Percentiles rank a stretch among this genome's conserved stretches.
Evolutionary conservation across 2,329 filamentous ascomycete species (phyloP).

Genomic region (Aspergillus melleus): DNA sequence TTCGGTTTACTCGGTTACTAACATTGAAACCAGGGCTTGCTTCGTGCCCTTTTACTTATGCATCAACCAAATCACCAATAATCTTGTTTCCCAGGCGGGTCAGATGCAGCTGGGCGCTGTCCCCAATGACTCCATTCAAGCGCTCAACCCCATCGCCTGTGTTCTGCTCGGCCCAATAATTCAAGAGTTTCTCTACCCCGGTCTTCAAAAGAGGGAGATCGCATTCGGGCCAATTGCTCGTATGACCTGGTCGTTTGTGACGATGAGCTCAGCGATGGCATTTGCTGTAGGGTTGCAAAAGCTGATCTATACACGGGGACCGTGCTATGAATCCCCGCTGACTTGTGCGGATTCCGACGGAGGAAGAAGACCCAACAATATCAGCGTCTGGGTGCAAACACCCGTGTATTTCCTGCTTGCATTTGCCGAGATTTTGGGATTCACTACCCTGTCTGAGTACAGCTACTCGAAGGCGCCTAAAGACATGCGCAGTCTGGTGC

Average conservation of each 20-base stretch:
- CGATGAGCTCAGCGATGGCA: neutral
- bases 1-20: neutral
- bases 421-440: neutral
- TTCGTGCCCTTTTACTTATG: constrained; percentile 1
- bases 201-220: neutral
- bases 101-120: neutral
- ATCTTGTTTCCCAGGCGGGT: constrained; percentile 2
- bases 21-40: neutral
- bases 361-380: neutral
- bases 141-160: constrained; percentile 3
- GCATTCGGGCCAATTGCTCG: neutral
- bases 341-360: neutral
- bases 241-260: constrained; percentile 1
- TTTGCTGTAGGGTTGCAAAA: constrained; percentile 4
- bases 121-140: constrained; percentile 3
- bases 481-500: constrained; percentile 4
- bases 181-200: constrained; percentile 1
- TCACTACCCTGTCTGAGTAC: constrained; percentile 2
- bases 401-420: constrained; percentile 1
- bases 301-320: constrained; percentile 1
- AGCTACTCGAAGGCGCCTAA: constrained; percentile 4
- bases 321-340: constrained; percentile 3
- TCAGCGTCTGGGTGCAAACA: constrained; percentile 5
- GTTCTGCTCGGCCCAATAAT: constrained; percentile 4
- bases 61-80: constrained; percentile 5